These are phyloP conservation scores for Sporothrix inflata DNA, from an alignment of 2,329 filamentous ascomycete genomes.

Conservation along the genomic window DNA sequence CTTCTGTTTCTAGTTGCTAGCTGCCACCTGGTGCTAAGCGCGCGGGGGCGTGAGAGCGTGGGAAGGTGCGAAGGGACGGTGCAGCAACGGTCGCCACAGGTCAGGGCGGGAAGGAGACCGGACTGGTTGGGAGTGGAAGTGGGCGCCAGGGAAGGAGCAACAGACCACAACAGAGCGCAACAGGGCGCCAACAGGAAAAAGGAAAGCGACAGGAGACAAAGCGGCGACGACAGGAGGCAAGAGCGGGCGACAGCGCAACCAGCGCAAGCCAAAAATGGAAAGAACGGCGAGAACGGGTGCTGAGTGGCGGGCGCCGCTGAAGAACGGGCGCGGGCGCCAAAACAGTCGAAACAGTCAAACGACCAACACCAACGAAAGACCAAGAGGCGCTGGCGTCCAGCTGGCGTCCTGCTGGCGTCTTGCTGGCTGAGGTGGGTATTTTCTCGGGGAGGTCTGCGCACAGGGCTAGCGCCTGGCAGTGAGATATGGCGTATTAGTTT, in stretches of 20 bases:
- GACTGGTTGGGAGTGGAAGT: neutral
- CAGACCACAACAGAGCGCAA: constrained; percentile 2
- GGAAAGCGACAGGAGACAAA: constrained; percentile 8
- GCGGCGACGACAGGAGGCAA: constrained; percentile 4
- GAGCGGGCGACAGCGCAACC: neutral
- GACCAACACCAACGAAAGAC: neutral
- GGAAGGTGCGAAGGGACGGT: neutral
- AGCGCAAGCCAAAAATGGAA: neutral
- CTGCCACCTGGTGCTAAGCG: constrained; percentile 28
- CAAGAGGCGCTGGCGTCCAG: neutral
- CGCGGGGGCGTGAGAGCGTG: constrained; percentile 21
- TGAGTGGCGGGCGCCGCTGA: constrained; percentile 22
- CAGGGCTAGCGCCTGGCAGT: constrained; percentile 19
- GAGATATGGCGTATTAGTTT: constrained; percentile 24
- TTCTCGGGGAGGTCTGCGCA: neutral
- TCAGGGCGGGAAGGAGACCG: neutral
- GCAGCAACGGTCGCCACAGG: neutral
- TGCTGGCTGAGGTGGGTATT: neutral
- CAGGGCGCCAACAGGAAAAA: constrained; percentile 9
- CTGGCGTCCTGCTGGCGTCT: too few relatives aligned
- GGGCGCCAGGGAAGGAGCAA: constrained; percentile 17
- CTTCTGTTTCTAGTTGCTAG: constrained; percentile 21
- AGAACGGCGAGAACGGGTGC: neutral
- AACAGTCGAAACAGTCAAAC: neutral
- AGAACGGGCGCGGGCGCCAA: constrained; percentile 16